Evolutionary conservation across 2,329 filamentous ascomycete species (phyloP).

Genomic region (Lasiodiplodia hormozganensis): DNA sequence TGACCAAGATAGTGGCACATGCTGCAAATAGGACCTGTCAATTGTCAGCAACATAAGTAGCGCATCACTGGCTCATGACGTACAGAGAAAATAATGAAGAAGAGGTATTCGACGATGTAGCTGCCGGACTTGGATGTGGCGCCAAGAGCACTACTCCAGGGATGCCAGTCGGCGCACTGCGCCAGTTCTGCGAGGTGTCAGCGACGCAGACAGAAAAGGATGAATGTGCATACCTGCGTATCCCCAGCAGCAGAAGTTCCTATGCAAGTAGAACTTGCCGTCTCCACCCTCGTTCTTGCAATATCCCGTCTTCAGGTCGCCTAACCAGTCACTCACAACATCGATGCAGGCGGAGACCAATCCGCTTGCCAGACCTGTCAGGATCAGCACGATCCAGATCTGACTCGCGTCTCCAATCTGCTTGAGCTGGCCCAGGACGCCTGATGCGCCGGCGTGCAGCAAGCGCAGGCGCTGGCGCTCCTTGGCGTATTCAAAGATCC

Average conservation of each 20-base stretch:
- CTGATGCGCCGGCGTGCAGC: slow-evolving; percentile 69
- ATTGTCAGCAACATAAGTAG: slow-evolving; percentile 37
- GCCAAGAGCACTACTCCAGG: slow-evolving; percentile 80
- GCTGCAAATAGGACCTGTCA: slow-evolving; percentile 76
- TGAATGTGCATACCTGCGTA: slow-evolving; percentile 65
- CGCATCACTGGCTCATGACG: slow-evolving; percentile 38
- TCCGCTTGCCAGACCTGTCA: slow-evolving; percentile 84
- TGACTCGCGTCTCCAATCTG: slow-evolving; percentile 84
- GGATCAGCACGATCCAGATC: slow-evolving; percentile 87
- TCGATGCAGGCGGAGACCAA: slow-evolving; percentile 87
- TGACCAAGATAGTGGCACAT: slow-evolving; percentile 78
- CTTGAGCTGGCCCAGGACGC: slow-evolving; percentile 74
- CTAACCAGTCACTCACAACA: slow-evolving; percentile 90
- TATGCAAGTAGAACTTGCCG: slow-evolving; percentile 89
- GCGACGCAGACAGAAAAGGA: neutral
- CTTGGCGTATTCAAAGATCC: slow-evolving; percentile 99
- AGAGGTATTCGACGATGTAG: slow-evolving; percentile 86
- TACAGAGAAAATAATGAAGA: slow-evolving; percentile 87
- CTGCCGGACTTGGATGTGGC: slow-evolving; percentile 70
- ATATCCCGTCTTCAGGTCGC: slow-evolving; percentile 88
- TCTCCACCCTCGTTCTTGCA: slow-evolving; percentile 80
- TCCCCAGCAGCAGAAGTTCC: slow-evolving; percentile 90
- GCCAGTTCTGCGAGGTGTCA: slow-evolving; percentile 62
- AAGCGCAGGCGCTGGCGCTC: slow-evolving; percentile 87
- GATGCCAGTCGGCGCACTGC: slow-evolving; percentile 85